A percentile compares a stretch with the other conserved stretches of the same genome.
phyloP scores from a whole-genome alignment of 129 eudicot species.

The Flaveria sonorensis region DNA sequence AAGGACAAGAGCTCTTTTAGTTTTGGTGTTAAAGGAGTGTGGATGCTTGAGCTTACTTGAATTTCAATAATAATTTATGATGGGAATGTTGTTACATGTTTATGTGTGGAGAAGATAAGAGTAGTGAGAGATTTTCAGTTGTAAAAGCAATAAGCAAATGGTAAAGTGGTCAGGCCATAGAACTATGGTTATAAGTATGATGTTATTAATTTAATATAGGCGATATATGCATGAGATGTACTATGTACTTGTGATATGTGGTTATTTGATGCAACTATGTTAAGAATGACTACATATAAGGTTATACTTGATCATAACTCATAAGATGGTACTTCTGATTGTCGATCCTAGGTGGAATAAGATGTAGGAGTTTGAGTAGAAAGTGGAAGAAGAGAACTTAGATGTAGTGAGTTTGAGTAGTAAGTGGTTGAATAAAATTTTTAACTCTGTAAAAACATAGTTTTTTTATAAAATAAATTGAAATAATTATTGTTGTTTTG shows the following conservation, averaged over 20 bases:
- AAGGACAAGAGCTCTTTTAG: neutral
- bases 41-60: neutral
- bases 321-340: too few relatives aligned
- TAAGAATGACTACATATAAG: neutral
- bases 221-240: neutral
- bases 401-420: too few relatives aligned
- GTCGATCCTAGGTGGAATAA: too few relatives aligned
- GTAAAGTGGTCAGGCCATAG: constrained; percentile 26
- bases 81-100: constrained; percentile 23
- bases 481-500: too few relatives aligned
- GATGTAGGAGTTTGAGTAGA: too few relatives aligned
- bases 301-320: too few relatives aligned
- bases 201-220: neutral
- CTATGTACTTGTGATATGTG: too few relatives aligned
- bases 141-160: constrained; percentile 22
- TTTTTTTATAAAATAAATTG: too few relatives aligned
- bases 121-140: constrained; percentile 30
- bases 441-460: too few relatives aligned
- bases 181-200: constrained; percentile 16
- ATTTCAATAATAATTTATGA: constrained; percentile 35
- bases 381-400: too few relatives aligned
- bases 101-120: constrained; percentile 37
- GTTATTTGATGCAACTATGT: neutral
- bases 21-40: too few relatives aligned
- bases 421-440: too few relatives aligned